Percentiles rank a stretch among this genome's conserved stretches.
phyloP scores from a whole-genome alignment of 2,329 filamentous ascomycete genomes.

The Orbilia javanica region DNA sequence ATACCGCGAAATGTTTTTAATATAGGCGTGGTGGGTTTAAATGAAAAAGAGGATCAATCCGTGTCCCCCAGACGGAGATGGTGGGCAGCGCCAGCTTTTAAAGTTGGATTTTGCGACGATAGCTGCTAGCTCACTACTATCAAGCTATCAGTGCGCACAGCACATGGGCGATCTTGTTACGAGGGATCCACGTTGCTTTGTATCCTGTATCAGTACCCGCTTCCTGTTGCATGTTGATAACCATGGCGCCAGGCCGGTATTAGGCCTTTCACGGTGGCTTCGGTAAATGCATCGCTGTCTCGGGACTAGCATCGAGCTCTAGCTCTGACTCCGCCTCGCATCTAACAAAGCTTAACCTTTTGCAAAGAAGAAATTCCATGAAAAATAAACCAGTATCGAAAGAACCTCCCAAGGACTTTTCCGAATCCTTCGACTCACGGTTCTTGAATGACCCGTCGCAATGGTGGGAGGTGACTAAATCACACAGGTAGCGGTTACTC shows the following conservation, averaged over 20 bases:
- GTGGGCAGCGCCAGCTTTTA: slow-evolving; percentile 57
- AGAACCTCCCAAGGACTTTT: neutral
- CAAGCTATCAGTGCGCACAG: slow-evolving; percentile 24
- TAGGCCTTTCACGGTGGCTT: neutral
- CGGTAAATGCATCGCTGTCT: slow-evolving; percentile 15
- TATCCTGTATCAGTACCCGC: slow-evolving; percentile 16
- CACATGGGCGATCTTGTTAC: slow-evolving; percentile 22
- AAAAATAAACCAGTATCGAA: neutral
- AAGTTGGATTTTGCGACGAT: slow-evolving; percentile 10
- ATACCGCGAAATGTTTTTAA: neutral
- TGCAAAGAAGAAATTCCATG: neutral
- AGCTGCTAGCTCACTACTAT: neutral
- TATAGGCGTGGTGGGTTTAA: slow-evolving; percentile 5
- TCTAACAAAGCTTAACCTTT: slow-evolving; percentile 18
- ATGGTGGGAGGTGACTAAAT: slow-evolving; percentile 46
- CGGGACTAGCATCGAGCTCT: neutral
- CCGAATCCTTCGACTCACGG: slow-evolving; percentile 20
- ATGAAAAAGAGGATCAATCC: slow-evolving; percentile 19
- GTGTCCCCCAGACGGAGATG: slow-evolving; percentile 22
- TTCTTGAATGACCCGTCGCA: slow-evolving; percentile 22
- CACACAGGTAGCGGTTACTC: slow-evolving; percentile 47
- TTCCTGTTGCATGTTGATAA: slow-evolving; percentile 26
- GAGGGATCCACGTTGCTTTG: slow-evolving; percentile 37
- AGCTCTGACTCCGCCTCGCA: slow-evolving; percentile 19
- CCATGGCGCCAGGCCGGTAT: neutral